Conservation (phyloP, 306 rosid species). For the Betula pendula region DNA sequence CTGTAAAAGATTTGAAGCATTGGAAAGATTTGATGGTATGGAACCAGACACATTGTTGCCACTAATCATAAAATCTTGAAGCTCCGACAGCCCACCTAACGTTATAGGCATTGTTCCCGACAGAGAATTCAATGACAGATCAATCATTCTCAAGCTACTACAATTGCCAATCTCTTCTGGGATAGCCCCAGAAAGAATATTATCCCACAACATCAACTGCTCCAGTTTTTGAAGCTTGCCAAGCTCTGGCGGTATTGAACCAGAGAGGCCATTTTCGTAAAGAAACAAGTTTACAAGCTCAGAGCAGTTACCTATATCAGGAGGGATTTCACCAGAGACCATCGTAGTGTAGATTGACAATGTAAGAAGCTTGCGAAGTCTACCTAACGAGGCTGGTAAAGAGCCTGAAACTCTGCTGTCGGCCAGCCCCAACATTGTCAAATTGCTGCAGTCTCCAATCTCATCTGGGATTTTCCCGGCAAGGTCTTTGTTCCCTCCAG, state of each 20-base stretch:
- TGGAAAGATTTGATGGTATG: constrained; percentile 71
- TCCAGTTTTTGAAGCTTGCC: constrained; percentile 81
- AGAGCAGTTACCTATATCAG: constrained; percentile 83
- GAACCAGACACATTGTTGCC: constrained; percentile 86
- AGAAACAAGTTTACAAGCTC: constrained; percentile 78
- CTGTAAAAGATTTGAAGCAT: constrained; percentile 61
- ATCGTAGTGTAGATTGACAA: constrained; percentile 86
- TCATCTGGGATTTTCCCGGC: constrained; percentile 71
- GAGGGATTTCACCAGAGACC: constrained; percentile 91
- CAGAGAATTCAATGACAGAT: constrained; percentile 78
- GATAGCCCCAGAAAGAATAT: constrained; percentile 66
- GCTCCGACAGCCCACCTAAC: constrained; percentile 49
- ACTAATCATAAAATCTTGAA: constrained; percentile 92
- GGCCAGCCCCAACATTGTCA: constrained; percentile 75
- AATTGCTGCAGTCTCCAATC: constrained; percentile 71
- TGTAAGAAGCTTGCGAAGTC: constrained; percentile 64
- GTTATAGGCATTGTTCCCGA: constrained; percentile 84
- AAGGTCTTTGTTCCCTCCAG: constrained; percentile 81
- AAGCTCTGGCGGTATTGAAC: constrained; percentile 74
- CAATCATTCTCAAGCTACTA: constrained; percentile 69
- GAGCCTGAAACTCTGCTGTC: constrained; percentile 73
- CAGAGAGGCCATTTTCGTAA: constrained; percentile 81
- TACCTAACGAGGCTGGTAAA: constrained; percentile 75
- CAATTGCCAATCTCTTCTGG: constrained; percentile 88
- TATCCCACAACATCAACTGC: constrained; percentile 81